Percentiles rank a stretch among this genome's conserved stretches.
Conservation (phyloP, 805 yeast species). For the Saccharomycopsis sp. region DNA sequence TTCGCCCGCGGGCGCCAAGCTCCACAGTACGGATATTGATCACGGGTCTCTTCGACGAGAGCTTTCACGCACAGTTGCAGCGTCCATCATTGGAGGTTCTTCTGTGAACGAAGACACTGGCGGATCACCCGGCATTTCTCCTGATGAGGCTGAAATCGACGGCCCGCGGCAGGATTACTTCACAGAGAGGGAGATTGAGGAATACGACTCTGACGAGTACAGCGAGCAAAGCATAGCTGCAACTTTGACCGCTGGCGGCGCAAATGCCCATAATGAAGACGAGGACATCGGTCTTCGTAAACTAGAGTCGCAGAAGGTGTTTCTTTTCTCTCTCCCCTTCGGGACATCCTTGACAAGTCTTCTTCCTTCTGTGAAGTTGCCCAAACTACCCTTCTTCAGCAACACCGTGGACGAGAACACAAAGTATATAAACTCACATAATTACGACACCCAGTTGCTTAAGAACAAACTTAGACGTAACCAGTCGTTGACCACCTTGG, state of each 20-base stretch:
- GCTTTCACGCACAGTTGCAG: constrained; percentile 10
- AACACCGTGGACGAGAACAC: constrained; percentile 9
- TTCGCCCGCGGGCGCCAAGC: not conserved
- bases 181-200: not conserved
- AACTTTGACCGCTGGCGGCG: not conserved
- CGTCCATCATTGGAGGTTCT: constrained; percentile 19
- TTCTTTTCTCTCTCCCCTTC: constrained; percentile 54
- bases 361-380: constrained; percentile 25
- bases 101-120: constrained; percentile 10
- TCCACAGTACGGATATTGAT: not conserved
- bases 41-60: not conserved
- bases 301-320: constrained; percentile 33
- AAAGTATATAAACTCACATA: constrained; percentile 24
- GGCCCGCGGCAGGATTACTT: not conserved
- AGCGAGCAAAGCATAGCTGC: not conserved
- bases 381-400: constrained; percentile 16
- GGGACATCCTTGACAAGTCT: constrained; percentile 36
- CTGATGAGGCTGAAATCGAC: not conserved
- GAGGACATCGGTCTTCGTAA: not conserved
- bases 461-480: constrained; percentile 42
- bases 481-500: constrained; percentile 51
- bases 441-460: constrained; percentile 30
- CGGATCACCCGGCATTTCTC: too few species aligned
- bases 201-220: constrained; percentile 4
- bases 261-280: not conserved